These are phyloP conservation scores for Glonium stellatum DNA, from an alignment of 495 filamentous ascomycete species.

Conservation along the genomic window DNA sequence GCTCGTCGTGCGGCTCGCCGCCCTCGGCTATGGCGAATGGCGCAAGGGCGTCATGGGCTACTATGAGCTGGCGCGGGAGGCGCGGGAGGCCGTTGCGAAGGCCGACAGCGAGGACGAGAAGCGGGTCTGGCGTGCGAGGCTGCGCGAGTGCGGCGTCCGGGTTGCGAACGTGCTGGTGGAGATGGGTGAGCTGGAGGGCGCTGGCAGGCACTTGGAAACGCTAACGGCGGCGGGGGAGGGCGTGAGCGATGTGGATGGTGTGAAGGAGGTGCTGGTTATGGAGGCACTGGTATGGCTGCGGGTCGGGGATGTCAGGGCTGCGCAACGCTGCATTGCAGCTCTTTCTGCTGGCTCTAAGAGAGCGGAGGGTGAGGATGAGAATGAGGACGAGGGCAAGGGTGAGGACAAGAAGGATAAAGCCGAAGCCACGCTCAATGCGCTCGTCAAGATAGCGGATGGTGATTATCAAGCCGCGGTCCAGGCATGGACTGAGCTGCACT, in stretches of 20 bases:
- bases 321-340: conserved; percentile 43
- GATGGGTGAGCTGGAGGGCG: conserved; percentile 80
- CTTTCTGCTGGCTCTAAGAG: not conserved
- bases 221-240: conserved; percentile 30
- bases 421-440: conserved; percentile 47
- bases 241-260: conserved; percentile 26
- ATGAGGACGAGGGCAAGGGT: no score
- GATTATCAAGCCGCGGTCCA: conserved; percentile 56
- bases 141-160: conserved; percentile 67
- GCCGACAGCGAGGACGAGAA: conserved; percentile 29
- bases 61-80: conserved; percentile 80
- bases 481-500: conserved; percentile 55
- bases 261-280: conserved; percentile 31
- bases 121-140: conserved; percentile 57
- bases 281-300: conserved; percentile 62
- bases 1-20: conserved; percentile 72
- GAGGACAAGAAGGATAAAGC: conserved; percentile 13
- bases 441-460: conserved; percentile 74
- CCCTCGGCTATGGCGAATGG: conserved; percentile 73
- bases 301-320: conserved; percentile 67
- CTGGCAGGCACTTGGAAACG: conserved; percentile 56
- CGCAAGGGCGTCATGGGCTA: conserved; percentile 79
- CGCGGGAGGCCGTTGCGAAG: conserved; percentile 48
- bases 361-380: no score
- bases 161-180: conserved; percentile 78